phyloP scores from a whole-genome alignment of 345 rosid species.

The Anastatica hierochuntica region DNA sequence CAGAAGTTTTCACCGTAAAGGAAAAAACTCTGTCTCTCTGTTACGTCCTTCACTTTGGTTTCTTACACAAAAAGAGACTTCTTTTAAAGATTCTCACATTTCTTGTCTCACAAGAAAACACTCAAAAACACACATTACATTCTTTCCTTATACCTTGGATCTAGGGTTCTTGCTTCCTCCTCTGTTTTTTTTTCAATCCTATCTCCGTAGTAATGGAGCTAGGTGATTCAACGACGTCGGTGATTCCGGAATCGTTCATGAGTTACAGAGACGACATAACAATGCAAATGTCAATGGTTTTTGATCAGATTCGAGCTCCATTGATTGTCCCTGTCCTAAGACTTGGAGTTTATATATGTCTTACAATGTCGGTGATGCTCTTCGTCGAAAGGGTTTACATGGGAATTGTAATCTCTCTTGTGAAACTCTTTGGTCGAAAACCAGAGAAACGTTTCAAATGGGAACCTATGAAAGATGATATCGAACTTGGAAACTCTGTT shows the following conservation, averaged over 20 bases:
- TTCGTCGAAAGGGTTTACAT: conserved; percentile 82
- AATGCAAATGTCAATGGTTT: conserved; percentile 38
- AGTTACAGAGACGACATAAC: conserved; percentile 47
- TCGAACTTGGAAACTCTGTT: conserved; percentile 68
- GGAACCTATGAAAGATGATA: conserved; percentile 79
- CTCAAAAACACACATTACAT: background rate
- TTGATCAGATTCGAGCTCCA: conserved; percentile 74
- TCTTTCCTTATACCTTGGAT: conserved; percentile 5
- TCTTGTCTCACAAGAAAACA: conserved; percentile 17
- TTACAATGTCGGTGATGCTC: conserved; percentile 81
- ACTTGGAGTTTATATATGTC: conserved; percentile 52
- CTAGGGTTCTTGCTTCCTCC: conserved; percentile 21
- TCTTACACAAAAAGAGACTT: background rate
- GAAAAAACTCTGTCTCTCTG: conserved; percentile 23
- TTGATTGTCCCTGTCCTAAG: conserved; percentile 67
- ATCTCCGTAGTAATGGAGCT: conserved; percentile 3
- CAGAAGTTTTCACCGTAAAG: conserved; percentile 15
- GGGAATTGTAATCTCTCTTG: conserved; percentile 56
- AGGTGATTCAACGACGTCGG: conserved; percentile 20
- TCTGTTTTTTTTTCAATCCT: conserved; percentile 3
- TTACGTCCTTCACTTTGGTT: background rate
- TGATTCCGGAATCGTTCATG: conserved; percentile 41
- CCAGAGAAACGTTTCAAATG: conserved; percentile 77
- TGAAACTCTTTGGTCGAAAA: conserved; percentile 66
- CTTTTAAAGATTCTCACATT: background rate